Evolutionary conservation across 306 rosid species (phyloP), one percentile per base, ranked within the genome.

Genomic region (Urtica urens): DNA sequence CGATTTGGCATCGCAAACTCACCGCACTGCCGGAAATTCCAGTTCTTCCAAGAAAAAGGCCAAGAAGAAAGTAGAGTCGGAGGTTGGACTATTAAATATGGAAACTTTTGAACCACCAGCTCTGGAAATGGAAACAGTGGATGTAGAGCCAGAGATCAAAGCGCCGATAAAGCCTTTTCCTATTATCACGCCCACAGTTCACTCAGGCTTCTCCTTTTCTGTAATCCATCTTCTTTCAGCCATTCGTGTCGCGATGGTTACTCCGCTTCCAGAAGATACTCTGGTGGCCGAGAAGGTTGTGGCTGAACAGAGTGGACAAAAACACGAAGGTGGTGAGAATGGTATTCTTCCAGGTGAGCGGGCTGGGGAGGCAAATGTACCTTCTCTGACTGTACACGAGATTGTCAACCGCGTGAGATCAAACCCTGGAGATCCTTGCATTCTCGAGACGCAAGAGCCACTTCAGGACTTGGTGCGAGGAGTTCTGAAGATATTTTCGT

Each of bases 361-460:
- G 64, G 56, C 75, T 55, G 73, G 65, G 52, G 83, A 78, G 58
- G 66, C 12, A 25, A 77, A 46, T 60, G 41, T 56, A 28, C 82
- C 79, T 23, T 74, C 78, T 51, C 79, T 92, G 40, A 71, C 94
- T 25, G 64, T 82, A 78, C 96, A 73, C 58, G 96, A 86, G 60
- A 78, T 92, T 57, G 94, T 86, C 21, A 64, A 80, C 55, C 94
- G 82, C 30, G 87, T 92, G 58, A 82, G 81, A 71, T 86, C 82
- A 15, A 92, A 76, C 59, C 99, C 99, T 35, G 87, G 87, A 34
- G 99, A 92, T 72, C 94, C 99, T 57, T 75, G 78, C 49, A 79
- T 92, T 53, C 96, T 92, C 49, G 99, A 92, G 81, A 92, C 93
- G 1, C 96, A 92, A 68, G 99, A 92, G 64, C 96, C 99, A 44